Base-by-base conservation (phyloP, 2,329 filamentous ascomycete genomes). In the Dryadomyces quercivorus region DNA sequence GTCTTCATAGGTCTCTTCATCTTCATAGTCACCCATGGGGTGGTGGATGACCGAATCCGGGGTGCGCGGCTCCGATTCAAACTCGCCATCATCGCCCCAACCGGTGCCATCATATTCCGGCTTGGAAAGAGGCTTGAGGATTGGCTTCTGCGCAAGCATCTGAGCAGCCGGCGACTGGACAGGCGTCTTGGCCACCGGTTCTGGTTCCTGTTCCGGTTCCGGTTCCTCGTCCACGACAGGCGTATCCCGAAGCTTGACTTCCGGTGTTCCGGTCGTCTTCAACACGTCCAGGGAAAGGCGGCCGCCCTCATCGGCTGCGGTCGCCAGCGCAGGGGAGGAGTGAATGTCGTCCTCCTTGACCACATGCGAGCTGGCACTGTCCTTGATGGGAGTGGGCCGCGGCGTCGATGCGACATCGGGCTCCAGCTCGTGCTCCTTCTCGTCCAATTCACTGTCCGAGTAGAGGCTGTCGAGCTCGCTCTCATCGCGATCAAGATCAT, bases 31-130 rank as follows among this genome's bases (percentile, higher is more conserved):
- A 21, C 71, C 68, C 50, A 88, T 67, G 2, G 83, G 81, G 63
- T 91, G 87, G 58, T 88, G 86, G 59, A 96, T 92, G 21, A 97
- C 91, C 7, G 92, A 97, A 51, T 90, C 87, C 15, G 92, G 91
- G 8, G 89, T 94, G 38, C 82, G 80, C 10, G 82, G 81, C 58
- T 85, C 83, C 1, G 80, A 71, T 1, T 77, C 74, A 54, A 72
- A 76, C 50, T 78, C 76, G 36, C 77, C 72, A 44, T 75, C 74
- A 43, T 78, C 75, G 9, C 78, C 78, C 77, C 80, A 80, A 52
- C 81, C 76, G 55, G 80, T 72, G 56, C 85, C 77, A 62, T 84
- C 75, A 64, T 86, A 84, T 56, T 81, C 80, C 31, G 74, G 80
- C 68, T 76, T 86, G 43, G 78, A 76, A 13, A 77, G 64, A 12